Evolutionary conservation across 441 rosid species (phyloP), one percentile per base, ranked within the genome.

Genomic region (Macaranga tanarius): DNA sequence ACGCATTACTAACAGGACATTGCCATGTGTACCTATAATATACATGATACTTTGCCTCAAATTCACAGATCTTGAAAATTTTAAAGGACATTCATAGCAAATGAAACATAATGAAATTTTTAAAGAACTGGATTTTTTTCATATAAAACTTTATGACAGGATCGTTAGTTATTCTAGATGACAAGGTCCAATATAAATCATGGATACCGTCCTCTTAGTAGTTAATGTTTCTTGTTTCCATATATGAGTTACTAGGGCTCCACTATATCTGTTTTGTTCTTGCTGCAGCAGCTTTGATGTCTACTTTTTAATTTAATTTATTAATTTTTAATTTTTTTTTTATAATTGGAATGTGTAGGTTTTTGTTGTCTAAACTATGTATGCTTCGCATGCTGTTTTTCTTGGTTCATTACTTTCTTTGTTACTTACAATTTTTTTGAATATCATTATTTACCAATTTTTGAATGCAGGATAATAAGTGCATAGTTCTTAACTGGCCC

Each of bases 401-500:
- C 9, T 52, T 52, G 47, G 63, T 75, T 65, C n/a, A 61, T 44
- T 50, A 47, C 3, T 66, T 65, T 17, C 19, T 17, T 12, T 3
- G 20, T 56, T n/a, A n/a, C n/a, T n/a, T n/a, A 20, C 64, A 12
- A 9, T 40, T 44, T 10, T 10, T 28, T 5, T 9, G 23, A 28
- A 65, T 63, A 22, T n/a, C 20, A n/a, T 19, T 20, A 40, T 52
- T 69, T 20, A n/a, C 28, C 45, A 4, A 13, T 45, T 63, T 74
- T 34, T 59, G 63, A 47, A 62, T 85, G 88, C 86, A 92, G 99
- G 75, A 48, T 10, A 5, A 86, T 13, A 84, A 80, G 73, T 90
- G 97, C 82, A 82, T 88, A 70, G 80, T 81, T 52, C 80, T 90
- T 45, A 75, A 86, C 62, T 75, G 79, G 88, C 60, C 86, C 7